Percentiles rank a stretch among this genome's conserved stretches.
Evolutionary conservation across 345 rosid genomes (phyloP).

Genomic region (Rhodamnia argentea): DNA sequence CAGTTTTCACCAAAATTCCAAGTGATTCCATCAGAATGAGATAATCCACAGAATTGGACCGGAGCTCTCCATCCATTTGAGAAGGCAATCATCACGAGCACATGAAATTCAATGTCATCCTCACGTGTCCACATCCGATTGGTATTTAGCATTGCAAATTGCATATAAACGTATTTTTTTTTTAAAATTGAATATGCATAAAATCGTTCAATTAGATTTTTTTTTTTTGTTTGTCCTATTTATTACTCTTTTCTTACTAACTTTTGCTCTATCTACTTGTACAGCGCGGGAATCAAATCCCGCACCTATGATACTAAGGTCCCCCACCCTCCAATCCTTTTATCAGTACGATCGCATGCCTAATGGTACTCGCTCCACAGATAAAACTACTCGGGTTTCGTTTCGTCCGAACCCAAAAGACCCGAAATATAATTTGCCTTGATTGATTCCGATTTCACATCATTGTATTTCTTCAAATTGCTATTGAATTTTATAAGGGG

Average conservation of each 20-base stretch:
- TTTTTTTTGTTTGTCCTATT: no score
- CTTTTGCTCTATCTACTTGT: no score
- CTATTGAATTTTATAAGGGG: not conserved
- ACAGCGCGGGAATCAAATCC: accelerated
- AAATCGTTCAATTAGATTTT: not conserved
- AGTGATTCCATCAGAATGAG: not conserved
- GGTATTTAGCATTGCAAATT: not conserved
- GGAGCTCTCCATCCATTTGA: not conserved
- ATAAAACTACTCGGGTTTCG: not conserved
- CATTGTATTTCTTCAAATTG: not conserved
- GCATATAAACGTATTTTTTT: not conserved
- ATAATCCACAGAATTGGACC: not conserved
- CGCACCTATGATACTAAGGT: no score
- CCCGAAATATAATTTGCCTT: not conserved
- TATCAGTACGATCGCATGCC: no score
- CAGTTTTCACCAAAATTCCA: not conserved
- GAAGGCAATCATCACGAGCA: not conserved
- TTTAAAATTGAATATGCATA: no score
- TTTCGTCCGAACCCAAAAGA: not conserved
- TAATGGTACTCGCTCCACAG: not conserved
- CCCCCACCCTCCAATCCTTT: no score
- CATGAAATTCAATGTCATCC: conserved; percentile 5
- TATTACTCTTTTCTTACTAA: no score
- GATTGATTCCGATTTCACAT: not conserved
- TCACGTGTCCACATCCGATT: conserved; percentile 5